phyloP scores from a whole-genome alignment of 2,329 filamentous ascomycete species.

The Ophiostoma ips region DNA sequence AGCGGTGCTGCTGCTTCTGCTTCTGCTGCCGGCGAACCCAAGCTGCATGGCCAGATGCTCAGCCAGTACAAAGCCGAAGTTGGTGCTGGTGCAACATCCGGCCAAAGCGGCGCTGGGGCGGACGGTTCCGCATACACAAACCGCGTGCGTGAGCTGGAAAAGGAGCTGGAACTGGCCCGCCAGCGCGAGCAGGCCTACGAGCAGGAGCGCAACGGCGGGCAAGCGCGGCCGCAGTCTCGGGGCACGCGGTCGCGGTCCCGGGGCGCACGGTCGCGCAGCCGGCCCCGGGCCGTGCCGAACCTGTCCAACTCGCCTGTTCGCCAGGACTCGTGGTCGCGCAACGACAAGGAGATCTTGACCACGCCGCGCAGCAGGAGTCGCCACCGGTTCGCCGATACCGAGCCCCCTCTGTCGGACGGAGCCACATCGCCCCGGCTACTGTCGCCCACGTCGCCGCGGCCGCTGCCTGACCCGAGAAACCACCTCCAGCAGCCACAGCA shows the following conservation, averaged over 20 bases:
- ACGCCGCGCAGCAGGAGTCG: slow-evolving; percentile 35
- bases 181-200: slow-evolving; percentile 51
- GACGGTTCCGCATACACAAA: slow-evolving; percentile 38
- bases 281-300: slow-evolving; percentile 11
- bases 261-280: slow-evolving; percentile 13
- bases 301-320: slow-evolving; percentile 28
- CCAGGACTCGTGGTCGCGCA: slow-evolving; percentile 48
- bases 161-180: slow-evolving; percentile 48
- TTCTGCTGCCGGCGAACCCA: slow-evolving; percentile 34
- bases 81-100: slow-evolving; percentile 37
- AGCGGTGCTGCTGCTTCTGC: background rate
- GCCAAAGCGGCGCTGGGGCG: slow-evolving; percentile 17
- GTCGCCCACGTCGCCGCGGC: slow-evolving; percentile 22
- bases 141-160: slow-evolving; percentile 69
- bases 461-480: slow-evolving; percentile 26
- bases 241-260: slow-evolving; percentile 13
- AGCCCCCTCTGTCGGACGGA: slow-evolving; percentile 2
- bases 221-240: slow-evolving; percentile 23
- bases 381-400: slow-evolving; percentile 14
- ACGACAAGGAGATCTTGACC: slow-evolving; percentile 50
- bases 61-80: slow-evolving; percentile 75
- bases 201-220: slow-evolving; percentile 38
- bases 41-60: slow-evolving; percentile 68
- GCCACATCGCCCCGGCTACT: slow-evolving; percentile 3
- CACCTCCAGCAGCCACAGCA: slow-evolving; percentile 5